These are phyloP conservation scores for Suaeda aralocaspica DNA, from an alignment of 148 eudicot genomes.

Conservation along the genomic window DNA sequence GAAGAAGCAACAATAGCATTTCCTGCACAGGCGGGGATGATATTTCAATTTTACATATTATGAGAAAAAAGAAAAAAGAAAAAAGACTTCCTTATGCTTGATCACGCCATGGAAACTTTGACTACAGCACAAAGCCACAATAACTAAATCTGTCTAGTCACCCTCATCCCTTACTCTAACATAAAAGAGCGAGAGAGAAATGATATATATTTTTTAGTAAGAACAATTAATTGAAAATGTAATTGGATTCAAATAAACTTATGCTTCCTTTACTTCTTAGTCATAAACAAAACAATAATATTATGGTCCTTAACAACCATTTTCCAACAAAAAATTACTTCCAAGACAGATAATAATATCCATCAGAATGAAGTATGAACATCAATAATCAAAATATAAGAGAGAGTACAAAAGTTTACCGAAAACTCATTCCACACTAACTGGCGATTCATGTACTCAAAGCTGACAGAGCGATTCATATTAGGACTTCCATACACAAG, in stretches of 20 bases:
- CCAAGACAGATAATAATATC: neutral
- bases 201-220: too few species aligned
- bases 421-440: slow-evolving; percentile 99
- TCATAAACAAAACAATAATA: neutral
- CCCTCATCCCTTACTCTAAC: neutral
- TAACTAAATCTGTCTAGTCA: neutral
- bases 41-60: slow-evolving; percentile 5
- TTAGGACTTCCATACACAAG: slow-evolving; percentile 93
- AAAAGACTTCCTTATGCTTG: neutral
- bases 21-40: slow-evolving; percentile 52
- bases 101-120: neutral
- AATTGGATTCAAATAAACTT: neutral
- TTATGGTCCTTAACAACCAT: neutral
- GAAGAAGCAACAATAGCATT: slow-evolving; percentile 90
- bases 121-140: neutral
- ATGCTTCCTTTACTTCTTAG: neutral
- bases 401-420: slow-evolving; percentile 38
- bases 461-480: slow-evolving; percentile 96
- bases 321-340: neutral
- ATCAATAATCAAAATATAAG: slow-evolving; percentile 13
- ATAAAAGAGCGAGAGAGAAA: too few species aligned
- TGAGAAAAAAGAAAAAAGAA: neutral
- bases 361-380: too few species aligned
- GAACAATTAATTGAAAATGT: too few species aligned
- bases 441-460: slow-evolving; percentile 98